These are phyloP conservation scores for Rhizopus microsporus DNA, from an alignment of 371 early-diverging fungal genomes.

Conservation along the genomic window DNA sequence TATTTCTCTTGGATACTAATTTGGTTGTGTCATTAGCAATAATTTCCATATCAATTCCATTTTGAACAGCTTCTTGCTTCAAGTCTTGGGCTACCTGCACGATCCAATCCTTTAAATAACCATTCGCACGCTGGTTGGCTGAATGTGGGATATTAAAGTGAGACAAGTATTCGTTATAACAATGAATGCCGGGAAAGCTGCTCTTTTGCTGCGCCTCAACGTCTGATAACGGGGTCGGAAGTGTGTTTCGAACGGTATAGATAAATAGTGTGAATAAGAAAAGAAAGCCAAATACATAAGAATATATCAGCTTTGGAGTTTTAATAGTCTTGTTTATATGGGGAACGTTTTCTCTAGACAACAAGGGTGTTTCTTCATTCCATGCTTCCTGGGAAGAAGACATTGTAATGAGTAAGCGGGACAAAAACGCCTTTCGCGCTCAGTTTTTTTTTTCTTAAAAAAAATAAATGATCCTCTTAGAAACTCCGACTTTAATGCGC, in stretches of 20 bases:
- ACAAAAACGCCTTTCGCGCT: conserved; percentile 1
- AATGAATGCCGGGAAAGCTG: conserved; percentile 54
- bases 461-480: no score
- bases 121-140: conserved; percentile 52
- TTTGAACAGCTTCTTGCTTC: conserved; percentile 37
- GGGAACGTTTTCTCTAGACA: not conserved
- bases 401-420: not conserved
- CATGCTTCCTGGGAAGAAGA: conserved; percentile 3
- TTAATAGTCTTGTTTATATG: conserved; percentile 1
- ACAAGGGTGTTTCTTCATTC: conserved; percentile 17
- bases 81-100: conserved; percentile 37
- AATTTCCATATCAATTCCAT: conserved; percentile 47
- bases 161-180: conserved; percentile 53
- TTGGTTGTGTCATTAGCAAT: conserved; percentile 46
- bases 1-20: conserved; percentile 24
- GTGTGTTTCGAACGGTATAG: conserved; percentile 25
- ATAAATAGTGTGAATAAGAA: conserved; percentile 18
- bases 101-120: conserved; percentile 40
- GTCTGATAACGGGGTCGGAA: conserved; percentile 52
- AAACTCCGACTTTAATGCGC: no score
- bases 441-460: not conserved
- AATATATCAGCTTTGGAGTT: conserved; percentile 17
- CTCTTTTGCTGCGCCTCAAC: conserved; percentile 32
- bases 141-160: conserved; percentile 58
- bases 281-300: conserved; percentile 23